Percentiles rank a stretch among this genome's conserved stretches.
Evolutionary conservation across 169 alveolate genomes (phyloP).

Genomic region (Plasmodium vivax): DNA sequence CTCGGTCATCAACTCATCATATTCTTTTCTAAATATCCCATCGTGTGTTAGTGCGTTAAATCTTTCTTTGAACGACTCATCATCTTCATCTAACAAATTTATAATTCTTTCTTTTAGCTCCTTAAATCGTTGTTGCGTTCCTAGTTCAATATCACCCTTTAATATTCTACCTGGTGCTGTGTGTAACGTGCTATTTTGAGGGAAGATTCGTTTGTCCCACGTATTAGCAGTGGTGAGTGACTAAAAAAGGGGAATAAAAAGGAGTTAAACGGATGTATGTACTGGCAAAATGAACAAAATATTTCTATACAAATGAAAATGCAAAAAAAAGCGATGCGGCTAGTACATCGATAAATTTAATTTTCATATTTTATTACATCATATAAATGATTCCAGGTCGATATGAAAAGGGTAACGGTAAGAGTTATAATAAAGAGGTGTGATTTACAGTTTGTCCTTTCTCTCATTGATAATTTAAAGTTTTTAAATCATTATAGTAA

Average conservation of each 20-base stretch:
- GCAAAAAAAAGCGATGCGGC: not conserved
- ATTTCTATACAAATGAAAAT: not conserved
- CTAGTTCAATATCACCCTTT: constrained; percentile 1
- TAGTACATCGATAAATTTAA: not conserved
- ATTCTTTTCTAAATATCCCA: not conserved
- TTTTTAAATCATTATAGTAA: not conserved
- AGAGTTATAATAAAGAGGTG: not conserved
- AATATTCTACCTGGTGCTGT: not conserved
- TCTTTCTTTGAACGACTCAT: constrained; percentile 9
- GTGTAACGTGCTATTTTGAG: not conserved
- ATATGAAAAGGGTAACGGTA: not conserved
- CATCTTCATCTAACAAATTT: constrained; percentile 1
- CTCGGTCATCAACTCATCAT: not conserved
- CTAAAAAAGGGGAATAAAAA: not conserved
- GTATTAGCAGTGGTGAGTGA: not conserved
- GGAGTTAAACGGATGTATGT: not conserved
- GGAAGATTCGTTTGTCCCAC: not conserved
- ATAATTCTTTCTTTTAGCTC: constrained; percentile 5
- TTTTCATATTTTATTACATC: not conserved
- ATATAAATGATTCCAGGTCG: not conserved
- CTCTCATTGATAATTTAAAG: not conserved
- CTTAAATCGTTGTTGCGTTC: not conserved
- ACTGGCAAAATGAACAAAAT: not conserved
- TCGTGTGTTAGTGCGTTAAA: not conserved
- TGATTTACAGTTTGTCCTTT: not conserved